Evolutionary conservation across 2,329 filamentous ascomycete genomes (phyloP).

Genomic region (Paracoccidioides brasiliensis): DNA sequence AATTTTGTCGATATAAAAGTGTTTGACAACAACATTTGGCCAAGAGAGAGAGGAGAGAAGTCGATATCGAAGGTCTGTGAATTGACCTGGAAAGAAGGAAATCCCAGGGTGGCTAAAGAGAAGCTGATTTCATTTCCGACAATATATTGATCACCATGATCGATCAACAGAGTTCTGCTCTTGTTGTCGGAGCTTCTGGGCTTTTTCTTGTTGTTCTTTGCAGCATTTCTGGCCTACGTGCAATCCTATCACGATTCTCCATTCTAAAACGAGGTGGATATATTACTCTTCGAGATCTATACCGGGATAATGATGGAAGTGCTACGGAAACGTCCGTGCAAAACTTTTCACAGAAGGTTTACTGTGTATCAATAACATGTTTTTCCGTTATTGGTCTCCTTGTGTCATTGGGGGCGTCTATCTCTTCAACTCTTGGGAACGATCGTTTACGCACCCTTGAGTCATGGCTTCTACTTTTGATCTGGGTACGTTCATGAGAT

Average conservation of each 20-base stretch:
- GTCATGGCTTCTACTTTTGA: conserved; percentile 47
- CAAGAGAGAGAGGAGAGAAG: not conserved
- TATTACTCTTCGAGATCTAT: conserved; percentile 31
- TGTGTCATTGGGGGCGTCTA: conserved; percentile 43
- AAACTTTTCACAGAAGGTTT: conserved; percentile 47
- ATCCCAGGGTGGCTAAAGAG: not conserved
- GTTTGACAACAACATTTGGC: not conserved
- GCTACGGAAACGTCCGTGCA: conserved; percentile 51
- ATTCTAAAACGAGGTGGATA: conserved; percentile 11
- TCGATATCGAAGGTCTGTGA: not conserved
- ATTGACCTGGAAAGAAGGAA: not conserved
- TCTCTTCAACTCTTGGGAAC: conserved; percentile 33
- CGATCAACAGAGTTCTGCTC: not conserved
- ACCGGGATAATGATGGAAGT: conserved; percentile 57
- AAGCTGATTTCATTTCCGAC: not conserved
- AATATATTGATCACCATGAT: conserved; percentile 2
- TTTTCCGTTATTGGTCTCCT: conserved; percentile 43
- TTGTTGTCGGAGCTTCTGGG: conserved; percentile 3
- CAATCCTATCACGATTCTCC: conserved; percentile 3
- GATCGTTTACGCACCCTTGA: conserved; percentile 28
- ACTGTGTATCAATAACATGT: conserved; percentile 43
- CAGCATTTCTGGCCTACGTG: conserved; percentile 4
- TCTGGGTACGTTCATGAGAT: conserved; percentile 42
- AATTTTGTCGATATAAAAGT: not conserved
- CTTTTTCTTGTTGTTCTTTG: conserved; percentile 1